phyloP scores from a whole-genome alignment of 169 alveolate genomes.

The Cryptosporidium tyzzeri region DNA sequence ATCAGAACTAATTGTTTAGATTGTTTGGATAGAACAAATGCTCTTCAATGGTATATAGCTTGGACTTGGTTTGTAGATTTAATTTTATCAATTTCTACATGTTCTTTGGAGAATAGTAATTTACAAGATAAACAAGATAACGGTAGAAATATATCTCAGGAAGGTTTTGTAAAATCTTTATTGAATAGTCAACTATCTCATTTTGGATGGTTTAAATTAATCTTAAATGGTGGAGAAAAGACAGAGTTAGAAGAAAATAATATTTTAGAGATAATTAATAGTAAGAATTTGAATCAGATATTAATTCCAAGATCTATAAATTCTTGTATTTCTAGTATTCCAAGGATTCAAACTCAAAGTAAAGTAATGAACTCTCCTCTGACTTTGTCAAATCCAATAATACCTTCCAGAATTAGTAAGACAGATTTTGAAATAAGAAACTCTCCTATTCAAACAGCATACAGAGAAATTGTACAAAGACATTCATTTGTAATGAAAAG shows the following conservation, averaged over 20 bases:
- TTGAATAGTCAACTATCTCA: conserved; percentile 53
- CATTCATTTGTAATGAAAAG: not conserved
- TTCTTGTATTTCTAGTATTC: not conserved
- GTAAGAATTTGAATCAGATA: not conserved
- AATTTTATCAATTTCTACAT: conserved; percentile 40
- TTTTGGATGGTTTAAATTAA: conserved; percentile 74
- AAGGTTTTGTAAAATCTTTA: conserved; percentile 62
- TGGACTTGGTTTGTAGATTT: conserved; percentile 80
- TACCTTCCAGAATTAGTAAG: not conserved
- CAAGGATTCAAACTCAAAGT: not conserved
- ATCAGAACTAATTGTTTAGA: conserved; percentile 97
- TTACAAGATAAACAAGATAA: not conserved
- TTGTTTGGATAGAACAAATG: conserved; percentile 97
- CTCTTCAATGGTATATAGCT: conserved; percentile 92
- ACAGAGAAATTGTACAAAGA: not conserved
- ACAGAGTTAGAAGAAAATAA: not conserved
- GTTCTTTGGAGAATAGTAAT: not conserved
- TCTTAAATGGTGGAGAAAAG: not conserved
- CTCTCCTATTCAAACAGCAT: not conserved
- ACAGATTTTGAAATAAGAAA: not conserved
- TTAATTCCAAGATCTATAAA: not conserved
- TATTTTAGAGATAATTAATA: not conserved
- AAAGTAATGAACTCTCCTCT: conserved; percentile 2
- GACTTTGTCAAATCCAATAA: conserved; percentile 18
- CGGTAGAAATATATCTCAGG: not conserved